Percentiles rank a stretch among this genome's conserved stretches.
These are phyloP conservation scores for Neofusicoccum kwambonambiense DNA, from an alignment of 2,329 filamentous ascomycete species.

Conservation along the genomic window DNA sequence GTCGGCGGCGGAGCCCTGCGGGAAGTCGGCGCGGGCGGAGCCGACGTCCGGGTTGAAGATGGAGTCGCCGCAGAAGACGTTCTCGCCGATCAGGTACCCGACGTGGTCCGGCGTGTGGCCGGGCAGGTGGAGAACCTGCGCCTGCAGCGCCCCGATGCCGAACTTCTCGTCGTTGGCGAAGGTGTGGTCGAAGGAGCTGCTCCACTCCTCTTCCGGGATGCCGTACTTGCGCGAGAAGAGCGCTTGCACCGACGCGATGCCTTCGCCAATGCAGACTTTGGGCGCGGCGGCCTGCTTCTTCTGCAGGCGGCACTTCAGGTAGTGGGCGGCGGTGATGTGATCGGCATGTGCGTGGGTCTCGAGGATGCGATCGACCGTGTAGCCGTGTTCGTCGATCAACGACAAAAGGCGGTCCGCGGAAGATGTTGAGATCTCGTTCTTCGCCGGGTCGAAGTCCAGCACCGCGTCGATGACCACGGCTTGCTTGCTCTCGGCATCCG, in stretches of 20 bases:
- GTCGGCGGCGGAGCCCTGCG: conserved; percentile 30
- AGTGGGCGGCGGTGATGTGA: conserved; percentile 59
- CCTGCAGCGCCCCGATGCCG: conserved; percentile 48
- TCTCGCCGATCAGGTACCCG: conserved; percentile 55
- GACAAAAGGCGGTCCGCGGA: conserved; percentile 55
- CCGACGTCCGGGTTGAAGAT: conserved; percentile 36
- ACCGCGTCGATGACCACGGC: conserved; percentile 64
- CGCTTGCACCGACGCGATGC: conserved; percentile 53
- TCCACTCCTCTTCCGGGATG: conserved; percentile 44
- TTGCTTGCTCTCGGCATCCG: conserved; percentile 48
- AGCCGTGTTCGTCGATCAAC: conserved; percentile 45
- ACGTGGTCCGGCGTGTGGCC: conserved; percentile 63
- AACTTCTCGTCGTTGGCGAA: conserved; percentile 57
- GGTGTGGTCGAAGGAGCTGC: conserved; percentile 52
- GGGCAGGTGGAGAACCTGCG: conserved; percentile 54
- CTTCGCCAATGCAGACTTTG: conserved; percentile 55
- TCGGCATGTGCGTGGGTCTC: conserved; percentile 65
- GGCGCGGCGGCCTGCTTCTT: conserved; percentile 40
- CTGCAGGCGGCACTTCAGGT: conserved; percentile 46
- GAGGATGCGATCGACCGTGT: conserved; percentile 53
- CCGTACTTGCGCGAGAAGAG: conserved; percentile 52
- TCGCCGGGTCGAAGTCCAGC: conserved; percentile 54
- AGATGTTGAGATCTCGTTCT: conserved; percentile 47
- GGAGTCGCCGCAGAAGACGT: conserved; percentile 39
- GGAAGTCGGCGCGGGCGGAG: conserved; percentile 36